Percentiles rank a stretch among this genome's conserved stretches.
These are phyloP conservation scores for Ilyonectria robusta DNA, from an alignment of 2,329 filamentous ascomycete genomes.

Conservation along the genomic window DNA sequence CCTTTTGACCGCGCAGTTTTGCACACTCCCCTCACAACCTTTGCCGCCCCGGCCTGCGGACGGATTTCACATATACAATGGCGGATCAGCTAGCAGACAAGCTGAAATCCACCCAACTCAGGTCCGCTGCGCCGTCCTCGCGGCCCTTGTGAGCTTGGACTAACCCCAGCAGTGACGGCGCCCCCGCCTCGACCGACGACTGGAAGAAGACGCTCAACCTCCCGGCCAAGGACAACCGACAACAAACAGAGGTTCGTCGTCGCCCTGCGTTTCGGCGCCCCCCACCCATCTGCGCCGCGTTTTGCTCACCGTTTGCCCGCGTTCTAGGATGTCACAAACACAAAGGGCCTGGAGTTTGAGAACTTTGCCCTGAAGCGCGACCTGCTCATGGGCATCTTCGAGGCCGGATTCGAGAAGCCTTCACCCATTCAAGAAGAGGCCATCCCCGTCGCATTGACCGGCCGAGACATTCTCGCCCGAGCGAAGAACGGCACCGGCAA, in stretches of 20 bases:
- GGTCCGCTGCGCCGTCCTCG: slow-evolving; percentile 51
- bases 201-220: slow-evolving; percentile 83
- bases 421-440: slow-evolving; percentile 99
- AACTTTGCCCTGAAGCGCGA: slow-evolving; percentile 96
- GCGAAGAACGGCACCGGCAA: slow-evolving; percentile 99
- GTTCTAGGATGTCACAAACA: slow-evolving; percentile 92
- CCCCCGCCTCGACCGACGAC: slow-evolving; percentile 66
- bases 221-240: slow-evolving; percentile 80
- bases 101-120: slow-evolving; percentile 59
- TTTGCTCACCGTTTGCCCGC: slow-evolving; percentile 38
- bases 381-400: slow-evolving; percentile 98
- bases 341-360: slow-evolving; percentile 97
- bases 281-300: not conserved
- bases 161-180: slow-evolving; percentile 63
- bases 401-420: slow-evolving; percentile 98
- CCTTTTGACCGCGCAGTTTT: slow-evolving; percentile 39
- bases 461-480: slow-evolving; percentile 93
- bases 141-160: slow-evolving; percentile 47
- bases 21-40: slow-evolving; percentile 38
- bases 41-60: slow-evolving; percentile 44
- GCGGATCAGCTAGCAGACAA: slow-evolving; percentile 62
- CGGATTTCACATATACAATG: slow-evolving; percentile 55
- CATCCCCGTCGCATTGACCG: slow-evolving; percentile 95
- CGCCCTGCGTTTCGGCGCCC: slow-evolving; percentile 15
- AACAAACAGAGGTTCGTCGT: slow-evolving; percentile 80